A percentile compares a stretch with the other conserved stretches of the same genome.
These are phyloP conservation scores for Sugiyamaella grinbergsii DNA, from an alignment of 1,139 yeast species.

Conservation along the genomic window DNA sequence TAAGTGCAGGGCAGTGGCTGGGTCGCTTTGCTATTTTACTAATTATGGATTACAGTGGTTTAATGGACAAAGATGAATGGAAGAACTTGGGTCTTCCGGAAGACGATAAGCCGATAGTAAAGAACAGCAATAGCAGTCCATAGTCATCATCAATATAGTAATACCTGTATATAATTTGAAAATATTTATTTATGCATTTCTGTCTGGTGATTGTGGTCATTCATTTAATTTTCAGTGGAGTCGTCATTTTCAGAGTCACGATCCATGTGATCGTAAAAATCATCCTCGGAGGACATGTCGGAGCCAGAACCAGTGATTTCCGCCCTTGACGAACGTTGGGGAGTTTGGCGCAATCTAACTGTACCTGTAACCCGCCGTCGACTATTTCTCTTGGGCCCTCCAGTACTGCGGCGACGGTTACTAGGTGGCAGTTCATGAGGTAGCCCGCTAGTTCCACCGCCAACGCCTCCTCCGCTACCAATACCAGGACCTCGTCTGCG, in stretches of 20 bases:
- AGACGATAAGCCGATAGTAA: slow-evolving; percentile 41
- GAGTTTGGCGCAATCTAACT: background rate
- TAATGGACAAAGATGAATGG: slow-evolving; percentile 87
- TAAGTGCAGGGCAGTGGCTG: slow-evolving; percentile 23
- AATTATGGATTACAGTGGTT: slow-evolving; percentile 44
- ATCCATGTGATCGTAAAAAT: slow-evolving; percentile 6
- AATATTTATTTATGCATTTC: slow-evolving; percentile 4
- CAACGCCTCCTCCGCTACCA: background rate
- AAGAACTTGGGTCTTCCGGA: slow-evolving; percentile 80
- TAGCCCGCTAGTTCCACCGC: background rate
- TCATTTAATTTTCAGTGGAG: slow-evolving; percentile 6
- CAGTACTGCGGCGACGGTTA: slow-evolving; percentile 9
- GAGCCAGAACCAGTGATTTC: slow-evolving; percentile 4
- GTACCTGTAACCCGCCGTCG: background rate
- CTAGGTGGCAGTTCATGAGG: background rate
- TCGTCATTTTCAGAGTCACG: slow-evolving; percentile 8
- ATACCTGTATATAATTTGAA: background rate
- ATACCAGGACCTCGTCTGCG: slow-evolving; percentile 1
- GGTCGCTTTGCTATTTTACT: background rate
- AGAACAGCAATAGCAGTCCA: background rate
- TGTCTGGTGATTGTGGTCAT: too few species aligned
- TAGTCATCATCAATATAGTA: background rate
- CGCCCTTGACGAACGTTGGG: background rate
- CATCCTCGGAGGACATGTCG: slow-evolving; percentile 10
- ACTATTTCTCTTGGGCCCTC: background rate